phyloP scores from a whole-genome alignment of 2,329 filamentous ascomycete genomes.

The Calonectria pseudoturangicola region DNA sequence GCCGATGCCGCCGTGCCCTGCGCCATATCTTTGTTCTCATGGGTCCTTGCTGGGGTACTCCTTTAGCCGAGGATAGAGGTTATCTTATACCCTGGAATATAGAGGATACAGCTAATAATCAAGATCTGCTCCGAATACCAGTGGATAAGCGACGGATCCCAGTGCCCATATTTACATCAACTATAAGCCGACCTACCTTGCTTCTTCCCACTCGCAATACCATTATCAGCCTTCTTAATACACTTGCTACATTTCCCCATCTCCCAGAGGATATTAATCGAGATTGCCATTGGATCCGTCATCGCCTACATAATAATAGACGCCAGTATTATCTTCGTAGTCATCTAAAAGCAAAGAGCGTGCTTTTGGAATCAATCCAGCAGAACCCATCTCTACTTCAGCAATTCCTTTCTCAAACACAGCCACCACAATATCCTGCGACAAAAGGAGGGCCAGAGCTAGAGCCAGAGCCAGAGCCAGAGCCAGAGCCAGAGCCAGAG shows the following conservation, averaged over 20 bases:
- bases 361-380: background rate
- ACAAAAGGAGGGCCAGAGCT: background rate
- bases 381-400: conserved; percentile 1
- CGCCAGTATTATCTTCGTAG: background rate
- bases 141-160: background rate
- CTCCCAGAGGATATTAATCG: background rate
- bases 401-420: conserved; percentile 17
- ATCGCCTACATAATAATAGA: background rate
- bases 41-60: background rate
- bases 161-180: background rate
- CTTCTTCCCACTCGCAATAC: conserved; percentile 12
- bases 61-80: too few relatives aligned
- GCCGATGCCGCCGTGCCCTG: background rate
- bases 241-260: background rate
- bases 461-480: background rate
- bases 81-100: background rate
- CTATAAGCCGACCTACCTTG: conserved; percentile 10
- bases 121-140: conserved; percentile 1
- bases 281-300: background rate
- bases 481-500: conserved; percentile 6
- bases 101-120: background rate
- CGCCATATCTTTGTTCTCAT: background rate
- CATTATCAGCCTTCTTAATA: conserved; percentile 14
- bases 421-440: conserved; percentile 6
- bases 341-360: conserved; percentile 6